These are phyloP conservation scores for Eremothecium gossypii DNA, from an alignment of 1,139 yeast species.

Conservation along the genomic window DNA sequence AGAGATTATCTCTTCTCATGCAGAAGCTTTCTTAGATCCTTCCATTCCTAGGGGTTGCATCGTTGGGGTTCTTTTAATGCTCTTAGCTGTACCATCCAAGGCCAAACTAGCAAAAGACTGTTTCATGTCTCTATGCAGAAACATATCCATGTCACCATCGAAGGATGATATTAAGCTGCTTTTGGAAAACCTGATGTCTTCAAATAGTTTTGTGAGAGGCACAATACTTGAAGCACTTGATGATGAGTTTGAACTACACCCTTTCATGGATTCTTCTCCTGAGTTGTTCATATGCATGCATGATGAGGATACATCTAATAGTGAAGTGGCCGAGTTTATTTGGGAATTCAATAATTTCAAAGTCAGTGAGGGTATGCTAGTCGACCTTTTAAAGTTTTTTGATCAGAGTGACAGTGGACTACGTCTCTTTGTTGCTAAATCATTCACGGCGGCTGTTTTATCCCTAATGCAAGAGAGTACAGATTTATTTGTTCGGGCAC, in stretches of 20 bases:
- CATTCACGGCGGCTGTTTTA: constrained; percentile 45
- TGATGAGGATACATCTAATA: constrained; percentile 57
- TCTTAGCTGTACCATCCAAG: constrained; percentile 66
- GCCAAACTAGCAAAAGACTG: constrained; percentile 80
- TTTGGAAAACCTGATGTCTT: constrained; percentile 48
- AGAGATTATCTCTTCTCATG: constrained; percentile 68
- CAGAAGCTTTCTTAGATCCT: constrained; percentile 60
- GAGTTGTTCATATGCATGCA: constrained; percentile 75
- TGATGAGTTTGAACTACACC: constrained; percentile 71
- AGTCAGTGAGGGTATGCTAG: constrained; percentile 38
- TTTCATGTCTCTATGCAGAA: constrained; percentile 64
- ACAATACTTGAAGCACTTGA: constrained; percentile 79
- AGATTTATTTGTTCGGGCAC: constrained; percentile 31
- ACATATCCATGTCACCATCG: constrained; percentile 54
- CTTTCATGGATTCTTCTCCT: constrained; percentile 43
- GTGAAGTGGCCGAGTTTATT: constrained; percentile 64
- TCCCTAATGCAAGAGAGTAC: constrained; percentile 23
- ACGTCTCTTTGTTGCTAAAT: constrained; percentile 56
- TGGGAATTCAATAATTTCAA: constrained; percentile 70
- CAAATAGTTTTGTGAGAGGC: constrained; percentile 64
- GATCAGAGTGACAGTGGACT: constrained; percentile 51
- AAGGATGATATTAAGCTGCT: constrained; percentile 50
- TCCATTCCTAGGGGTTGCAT: constrained; percentile 62
- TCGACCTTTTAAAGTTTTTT: constrained; percentile 41
- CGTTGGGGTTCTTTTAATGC: constrained; percentile 50